A percentile compares a stretch with the other conserved stretches of the same genome.
Conservation (phyloP, 2,329 filamentous ascomycete genomes). For the Pseudocercospora vitis region DNA sequence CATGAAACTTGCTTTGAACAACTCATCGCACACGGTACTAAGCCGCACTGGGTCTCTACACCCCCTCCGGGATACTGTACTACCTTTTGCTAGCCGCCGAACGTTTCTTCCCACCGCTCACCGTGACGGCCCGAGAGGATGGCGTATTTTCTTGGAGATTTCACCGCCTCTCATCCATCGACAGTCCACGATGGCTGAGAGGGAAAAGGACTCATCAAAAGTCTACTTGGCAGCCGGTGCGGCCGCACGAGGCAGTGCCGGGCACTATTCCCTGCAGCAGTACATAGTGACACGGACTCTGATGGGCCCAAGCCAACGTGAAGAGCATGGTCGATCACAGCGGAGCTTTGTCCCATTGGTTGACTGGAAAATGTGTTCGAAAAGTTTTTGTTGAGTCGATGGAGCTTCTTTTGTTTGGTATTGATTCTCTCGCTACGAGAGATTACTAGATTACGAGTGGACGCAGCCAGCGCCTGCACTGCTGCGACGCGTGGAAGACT, state of each 20-base stretch:
- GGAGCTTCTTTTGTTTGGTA: background rate
- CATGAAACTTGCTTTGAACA: slow-evolving; percentile 3
- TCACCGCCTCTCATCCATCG: too few relatives aligned
- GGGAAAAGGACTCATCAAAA: too few relatives aligned
- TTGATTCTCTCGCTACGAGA: slow-evolving; percentile 12
- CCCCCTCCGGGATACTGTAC: too few relatives aligned
- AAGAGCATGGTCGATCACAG: background rate
- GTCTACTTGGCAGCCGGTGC: too few relatives aligned
- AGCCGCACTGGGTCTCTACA: background rate
- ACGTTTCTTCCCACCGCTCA: too few relatives aligned
- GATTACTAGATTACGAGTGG: slow-evolving; percentile 17
- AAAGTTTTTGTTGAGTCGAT: background rate
- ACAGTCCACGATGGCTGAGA: too few relatives aligned
- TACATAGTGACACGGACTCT: too few relatives aligned
- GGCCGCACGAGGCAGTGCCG: too few relatives aligned
- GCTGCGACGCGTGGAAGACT: slow-evolving; percentile 4
- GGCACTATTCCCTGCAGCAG: too few relatives aligned
- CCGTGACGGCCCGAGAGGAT: slow-evolving; percentile 2
- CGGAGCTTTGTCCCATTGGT: background rate
- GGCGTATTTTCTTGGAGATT: too few relatives aligned
- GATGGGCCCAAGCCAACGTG: too few relatives aligned
- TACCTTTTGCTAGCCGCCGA: too few relatives aligned
- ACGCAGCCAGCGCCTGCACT: slow-evolving; percentile 21
- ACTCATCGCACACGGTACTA: background rate
- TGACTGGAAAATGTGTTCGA: background rate